Evolutionary conservation across 805 yeast genomes (phyloP).

Genomic region (Sugiyamaella qingdaonensis): DNA sequence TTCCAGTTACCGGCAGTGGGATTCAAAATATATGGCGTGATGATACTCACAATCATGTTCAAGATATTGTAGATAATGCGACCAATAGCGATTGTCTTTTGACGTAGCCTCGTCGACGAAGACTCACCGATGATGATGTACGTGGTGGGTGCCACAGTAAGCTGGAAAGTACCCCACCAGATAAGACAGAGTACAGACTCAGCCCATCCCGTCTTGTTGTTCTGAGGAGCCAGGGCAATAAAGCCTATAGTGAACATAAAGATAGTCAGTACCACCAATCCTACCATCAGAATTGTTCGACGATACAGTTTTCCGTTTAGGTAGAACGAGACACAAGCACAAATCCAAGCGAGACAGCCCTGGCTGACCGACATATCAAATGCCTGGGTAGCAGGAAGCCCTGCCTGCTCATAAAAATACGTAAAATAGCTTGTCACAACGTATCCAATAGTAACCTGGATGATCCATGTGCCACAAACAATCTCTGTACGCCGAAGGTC

Average conservation of each 20-base stretch:
- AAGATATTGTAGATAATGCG: slow-evolving; percentile 9
- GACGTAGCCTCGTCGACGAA: slow-evolving; percentile 37
- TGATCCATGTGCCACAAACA: slow-evolving; percentile 41
- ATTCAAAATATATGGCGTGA: slow-evolving; percentile 15
- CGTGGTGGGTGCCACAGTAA: slow-evolving; percentile 38
- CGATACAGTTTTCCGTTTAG: slow-evolving; percentile 8
- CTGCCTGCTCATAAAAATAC: slow-evolving; percentile 47
- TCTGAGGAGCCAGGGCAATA: slow-evolving; percentile 5
- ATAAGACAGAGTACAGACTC: slow-evolving; percentile 10
- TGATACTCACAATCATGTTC: slow-evolving; percentile 5
- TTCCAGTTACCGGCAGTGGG: slow-evolving; percentile 17
- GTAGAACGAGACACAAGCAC: slow-evolving; percentile 3
- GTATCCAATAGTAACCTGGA: slow-evolving; percentile 32
- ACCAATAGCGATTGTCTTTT: slow-evolving; percentile 32
- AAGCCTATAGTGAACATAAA: slow-evolving; percentile 13
- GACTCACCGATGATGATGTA: slow-evolving; percentile 38
- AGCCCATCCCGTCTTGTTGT: slow-evolving; percentile 8
- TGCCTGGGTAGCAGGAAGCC: slow-evolving; percentile 28
- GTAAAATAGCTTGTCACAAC: slow-evolving; percentile 27
- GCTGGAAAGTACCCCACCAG: slow-evolving; percentile 32
- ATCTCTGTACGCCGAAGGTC: slow-evolving; percentile 49
- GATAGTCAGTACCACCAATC: slow-evolving; percentile 7
- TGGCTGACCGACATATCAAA: slow-evolving; percentile 47
- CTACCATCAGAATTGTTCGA: slow-evolving; percentile 4
- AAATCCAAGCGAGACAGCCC: slow-evolving; percentile 40